These are phyloP conservation scores for Primulina tabacum DNA, from an alignment of 257 asterid species.

Conservation along the genomic window DNA sequence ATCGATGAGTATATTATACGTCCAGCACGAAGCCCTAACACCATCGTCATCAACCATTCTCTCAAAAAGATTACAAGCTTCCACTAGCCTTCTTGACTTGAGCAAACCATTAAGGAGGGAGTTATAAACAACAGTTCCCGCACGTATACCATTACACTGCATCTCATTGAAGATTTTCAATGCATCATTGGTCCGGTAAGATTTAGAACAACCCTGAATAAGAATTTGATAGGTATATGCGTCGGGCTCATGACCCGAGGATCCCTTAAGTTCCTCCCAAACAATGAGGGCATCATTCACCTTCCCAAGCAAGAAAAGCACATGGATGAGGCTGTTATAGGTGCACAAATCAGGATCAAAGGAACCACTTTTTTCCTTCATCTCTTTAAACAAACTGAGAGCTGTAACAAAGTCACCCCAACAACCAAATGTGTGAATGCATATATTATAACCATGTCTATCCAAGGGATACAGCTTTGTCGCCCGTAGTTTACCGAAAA, in stretches of 20 bases:
- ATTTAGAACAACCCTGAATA: slow-evolving; percentile 77
- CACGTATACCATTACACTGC: slow-evolving; percentile 64
- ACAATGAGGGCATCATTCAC: slow-evolving; percentile 74
- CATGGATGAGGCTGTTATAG: slow-evolving; percentile 80
- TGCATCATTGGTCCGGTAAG: slow-evolving; percentile 65
- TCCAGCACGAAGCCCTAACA: slow-evolving; percentile 78
- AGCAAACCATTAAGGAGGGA: slow-evolving; percentile 81
- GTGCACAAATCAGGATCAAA: slow-evolving; percentile 80
- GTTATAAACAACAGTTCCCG: slow-evolving; percentile 67
- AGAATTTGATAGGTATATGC: slow-evolving; percentile 72
- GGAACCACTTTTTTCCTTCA: slow-evolving; percentile 61
- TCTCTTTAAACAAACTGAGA: slow-evolving; percentile 73
- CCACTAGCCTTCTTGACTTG: slow-evolving; percentile 69
- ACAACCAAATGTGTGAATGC: slow-evolving; percentile 73
- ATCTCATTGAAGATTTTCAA: slow-evolving; percentile 66
- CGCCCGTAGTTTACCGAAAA: slow-evolving; percentile 52
- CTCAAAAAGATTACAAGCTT: slow-evolving; percentile 83
- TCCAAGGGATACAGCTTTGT: slow-evolving; percentile 61
- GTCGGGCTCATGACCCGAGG: slow-evolving; percentile 86
- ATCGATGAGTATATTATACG: slow-evolving; percentile 81
- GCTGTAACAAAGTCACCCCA: slow-evolving; percentile 75
- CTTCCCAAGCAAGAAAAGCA: slow-evolving; percentile 80
- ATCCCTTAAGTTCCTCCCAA: slow-evolving; percentile 84
- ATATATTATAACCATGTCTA: slow-evolving; percentile 79
- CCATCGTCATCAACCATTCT: slow-evolving; percentile 85